Evolutionary conservation across 164 flowering plant genomes (phyloP), one percentile per base, ranked within the genome.

Genomic region (Hamamelis virginiana): DNA sequence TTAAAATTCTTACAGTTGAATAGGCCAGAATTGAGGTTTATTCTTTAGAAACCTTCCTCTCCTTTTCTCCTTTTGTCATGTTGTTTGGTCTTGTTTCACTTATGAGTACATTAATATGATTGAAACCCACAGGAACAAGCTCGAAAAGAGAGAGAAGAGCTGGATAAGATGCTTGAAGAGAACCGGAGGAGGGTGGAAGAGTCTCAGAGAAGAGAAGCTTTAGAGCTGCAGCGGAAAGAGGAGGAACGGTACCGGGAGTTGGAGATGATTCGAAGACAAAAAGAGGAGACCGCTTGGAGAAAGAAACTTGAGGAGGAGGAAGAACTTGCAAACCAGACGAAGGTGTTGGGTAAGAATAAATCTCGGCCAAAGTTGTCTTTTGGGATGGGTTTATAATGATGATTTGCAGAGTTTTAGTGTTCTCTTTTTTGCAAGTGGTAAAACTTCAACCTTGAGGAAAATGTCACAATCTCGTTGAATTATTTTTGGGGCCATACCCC

Each of bases 151-250:
- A 84, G 86, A 78, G 92, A 88, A 59, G 92, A 88, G 77, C 78
- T 88, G 13, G 92, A 88, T 69, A 86, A 79, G 68, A 86, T 88
- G 90, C 83, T 88, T 1, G 92, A 88, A 67, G 92, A 88, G 67
- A 88, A 88, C 56, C 75, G 74, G 62, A 80, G 92, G 65, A 81
- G 87, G 62, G 92, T 88, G 71, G 90, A 88, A 77, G 92, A 88
- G 75, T 71, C 92, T 62, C 90, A 88, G 67, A 83, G 84, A 62
- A 83, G 82, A 65, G 87, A 84, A 76, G 92, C 92, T 19, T 13
- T 84, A 26, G 90, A 86, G 69, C 77, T 22, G 61, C 86, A 83
- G 74, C 57, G 87, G 46, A 82, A 83, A 69, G 90, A 86, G 73
- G 90, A 84, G 73, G 90, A 88, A 63, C 77, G 92, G 12, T 74